Conservation (phyloP, 2,329 filamentous ascomycete genomes). For the Pseudogymnoascus sp. region DNA sequence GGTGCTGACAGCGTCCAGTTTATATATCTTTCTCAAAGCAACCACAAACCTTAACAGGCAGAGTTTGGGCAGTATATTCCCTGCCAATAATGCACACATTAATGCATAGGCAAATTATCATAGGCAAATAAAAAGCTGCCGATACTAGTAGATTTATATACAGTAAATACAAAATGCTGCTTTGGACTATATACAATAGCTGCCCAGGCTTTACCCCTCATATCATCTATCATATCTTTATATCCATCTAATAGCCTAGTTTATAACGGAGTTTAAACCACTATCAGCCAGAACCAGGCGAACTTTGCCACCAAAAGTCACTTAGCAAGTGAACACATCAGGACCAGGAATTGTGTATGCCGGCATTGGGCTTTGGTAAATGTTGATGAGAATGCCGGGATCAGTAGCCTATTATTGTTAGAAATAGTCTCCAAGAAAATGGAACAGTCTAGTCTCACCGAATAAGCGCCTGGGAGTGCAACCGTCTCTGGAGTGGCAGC, state of each 20-base stretch:
- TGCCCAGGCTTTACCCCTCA: neutral
- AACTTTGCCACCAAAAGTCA: neutral
- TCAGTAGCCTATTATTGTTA: constrained; percentile 28
- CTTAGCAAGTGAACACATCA: constrained; percentile 26
- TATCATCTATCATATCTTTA: neutral
- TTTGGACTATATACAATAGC: neutral
- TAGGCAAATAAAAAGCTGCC: neutral
- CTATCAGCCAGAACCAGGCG: neutral
- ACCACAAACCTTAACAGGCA: neutral
- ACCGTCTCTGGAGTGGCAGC: constrained; percentile 20
- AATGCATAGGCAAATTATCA: neutral
- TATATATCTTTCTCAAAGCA: neutral
- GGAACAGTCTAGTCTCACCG: constrained; percentile 10
- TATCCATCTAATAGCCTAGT: neutral
- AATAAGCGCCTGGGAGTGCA: constrained; percentile 22
- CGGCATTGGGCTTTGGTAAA: constrained; percentile 32
- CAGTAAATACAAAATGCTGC: constrained; percentile 3
- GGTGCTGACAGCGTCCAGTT: neutral
- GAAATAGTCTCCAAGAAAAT: neutral
- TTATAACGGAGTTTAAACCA: neutral
- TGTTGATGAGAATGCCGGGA: constrained; percentile 30
- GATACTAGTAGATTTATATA: neutral
- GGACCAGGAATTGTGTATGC: constrained; percentile 38
- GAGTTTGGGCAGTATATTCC: neutral
- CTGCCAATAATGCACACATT: neutral